Evolutionary conservation across 257 asterid genomes (phyloP).

Genomic region (Solanum stenotomum): DNA sequence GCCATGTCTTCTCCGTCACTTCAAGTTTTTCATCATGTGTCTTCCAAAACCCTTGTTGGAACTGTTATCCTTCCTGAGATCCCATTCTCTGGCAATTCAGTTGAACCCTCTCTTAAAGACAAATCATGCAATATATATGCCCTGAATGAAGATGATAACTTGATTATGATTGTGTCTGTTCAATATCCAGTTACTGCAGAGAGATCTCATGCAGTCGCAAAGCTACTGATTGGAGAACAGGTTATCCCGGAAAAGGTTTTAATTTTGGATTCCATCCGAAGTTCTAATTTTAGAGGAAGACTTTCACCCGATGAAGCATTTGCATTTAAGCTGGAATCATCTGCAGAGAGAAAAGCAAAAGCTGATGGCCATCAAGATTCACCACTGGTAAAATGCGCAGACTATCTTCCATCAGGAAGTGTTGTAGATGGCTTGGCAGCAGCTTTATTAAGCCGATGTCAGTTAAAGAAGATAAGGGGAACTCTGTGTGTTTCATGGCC

Average conservation of each 20-base stretch:
- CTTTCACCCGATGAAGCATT: conserved; percentile 62
- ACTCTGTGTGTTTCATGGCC: conserved; percentile 83
- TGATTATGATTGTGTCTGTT: conserved; percentile 49
- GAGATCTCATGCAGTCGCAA: conserved; percentile 71
- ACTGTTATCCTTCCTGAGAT: conserved; percentile 74
- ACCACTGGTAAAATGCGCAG: conserved; percentile 40
- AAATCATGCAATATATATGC: conserved; percentile 81
- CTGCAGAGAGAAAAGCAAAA: conserved; percentile 35
- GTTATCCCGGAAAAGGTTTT: conserved; percentile 65
- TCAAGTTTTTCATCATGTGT: conserved; percentile 53
- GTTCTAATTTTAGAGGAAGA: conserved; percentile 69
- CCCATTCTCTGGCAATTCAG: conserved; percentile 62
- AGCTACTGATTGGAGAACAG: conserved; percentile 58
- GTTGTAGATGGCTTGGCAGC: conserved; percentile 83
- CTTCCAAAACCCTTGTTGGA: conserved; percentile 59
- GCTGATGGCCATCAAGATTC: conserved; percentile 18
- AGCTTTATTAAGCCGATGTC: conserved; percentile 71
- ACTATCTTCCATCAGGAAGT: conserved; percentile 90
- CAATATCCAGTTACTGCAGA: conserved; percentile 68
- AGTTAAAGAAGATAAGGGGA: conserved; percentile 63
- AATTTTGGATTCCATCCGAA: conserved; percentile 66
- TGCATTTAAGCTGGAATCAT: conserved; percentile 77
- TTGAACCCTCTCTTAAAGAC: conserved; percentile 52
- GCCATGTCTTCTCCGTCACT: conserved; percentile 74
- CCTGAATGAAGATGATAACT: conserved; percentile 34